Evolutionary conservation across 2,329 filamentous ascomycete genomes (phyloP).

Genomic region (Aspergillus ustus): DNA sequence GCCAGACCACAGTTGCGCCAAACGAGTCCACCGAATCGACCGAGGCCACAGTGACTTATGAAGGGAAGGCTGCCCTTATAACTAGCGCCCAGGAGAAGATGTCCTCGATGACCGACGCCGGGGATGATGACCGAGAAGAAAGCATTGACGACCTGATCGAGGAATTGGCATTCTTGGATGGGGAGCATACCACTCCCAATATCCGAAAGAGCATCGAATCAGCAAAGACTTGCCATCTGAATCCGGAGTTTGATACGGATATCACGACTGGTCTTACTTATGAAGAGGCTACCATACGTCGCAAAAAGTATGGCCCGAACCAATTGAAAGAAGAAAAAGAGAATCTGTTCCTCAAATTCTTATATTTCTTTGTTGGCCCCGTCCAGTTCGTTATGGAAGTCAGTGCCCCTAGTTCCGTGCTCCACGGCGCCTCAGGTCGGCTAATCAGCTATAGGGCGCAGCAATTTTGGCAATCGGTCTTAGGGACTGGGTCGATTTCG

Average conservation of each 20-base stretch:
- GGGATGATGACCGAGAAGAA: slow-evolving; percentile 76
- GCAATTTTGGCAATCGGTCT: slow-evolving; percentile 82
- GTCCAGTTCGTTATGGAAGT: slow-evolving; percentile 96
- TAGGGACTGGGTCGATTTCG: slow-evolving; percentile 89
- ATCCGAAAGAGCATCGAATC: slow-evolving; percentile 64
- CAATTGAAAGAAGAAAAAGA: slow-evolving; percentile 92
- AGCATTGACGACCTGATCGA: slow-evolving; percentile 87
- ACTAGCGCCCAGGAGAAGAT: slow-evolving; percentile 38
- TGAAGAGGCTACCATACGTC: slow-evolving; percentile 65
- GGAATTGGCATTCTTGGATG: slow-evolving; percentile 77
- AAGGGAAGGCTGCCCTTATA: background rate
- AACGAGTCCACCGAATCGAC: background rate
- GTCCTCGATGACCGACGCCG: slow-evolving; percentile 56
- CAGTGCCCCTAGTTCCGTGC: slow-evolving; percentile 34
- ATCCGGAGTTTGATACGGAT: slow-evolving; percentile 79
- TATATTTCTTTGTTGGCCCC: slow-evolving; percentile 81
- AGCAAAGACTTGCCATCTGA: slow-evolving; percentile 63
- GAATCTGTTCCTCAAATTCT: slow-evolving; percentile 81
- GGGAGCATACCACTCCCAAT: slow-evolving; percentile 54
- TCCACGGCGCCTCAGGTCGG: slow-evolving; percentile 1
- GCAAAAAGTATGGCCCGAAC: slow-evolving; percentile 80
- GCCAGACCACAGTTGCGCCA: background rate
- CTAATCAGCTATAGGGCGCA: slow-evolving; percentile 59
- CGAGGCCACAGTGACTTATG: background rate
- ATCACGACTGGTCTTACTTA: slow-evolving; percentile 73